phyloP scores from a whole-genome alignment of 2,329 filamentous ascomycete species.

The Aspergillus flavus region DNA sequence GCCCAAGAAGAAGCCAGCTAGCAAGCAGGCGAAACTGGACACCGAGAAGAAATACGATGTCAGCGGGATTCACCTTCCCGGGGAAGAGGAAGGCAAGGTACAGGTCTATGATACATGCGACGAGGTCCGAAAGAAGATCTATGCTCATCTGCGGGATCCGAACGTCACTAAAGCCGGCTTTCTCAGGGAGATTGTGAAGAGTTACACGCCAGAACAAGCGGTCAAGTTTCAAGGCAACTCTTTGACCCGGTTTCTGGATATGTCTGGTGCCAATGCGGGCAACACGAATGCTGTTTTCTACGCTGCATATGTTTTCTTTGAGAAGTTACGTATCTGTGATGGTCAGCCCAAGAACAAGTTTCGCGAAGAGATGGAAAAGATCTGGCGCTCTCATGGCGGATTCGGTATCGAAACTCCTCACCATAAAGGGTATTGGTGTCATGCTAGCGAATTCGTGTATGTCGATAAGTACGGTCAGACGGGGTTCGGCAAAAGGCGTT shows the following conservation, averaged over 20 bases:
- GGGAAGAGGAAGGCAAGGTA: conserved; percentile 52
- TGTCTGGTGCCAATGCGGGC: conserved; percentile 53
- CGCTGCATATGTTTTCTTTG: conserved; percentile 60
- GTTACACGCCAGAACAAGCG: conserved; percentile 41
- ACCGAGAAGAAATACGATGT: conserved; percentile 41
- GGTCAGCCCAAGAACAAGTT: conserved; percentile 56
- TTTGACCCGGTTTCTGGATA: conserved; percentile 54
- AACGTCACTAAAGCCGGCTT: conserved; percentile 57
- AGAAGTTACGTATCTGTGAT: conserved; percentile 58
- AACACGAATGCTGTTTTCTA: conserved; percentile 57
- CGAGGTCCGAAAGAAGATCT: conserved; percentile 61
- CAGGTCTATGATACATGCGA: conserved; percentile 61
- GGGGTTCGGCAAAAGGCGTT: background rate
- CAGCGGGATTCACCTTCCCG: conserved; percentile 46
- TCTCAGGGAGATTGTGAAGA: conserved; percentile 50
- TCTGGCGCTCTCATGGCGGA: conserved; percentile 25
- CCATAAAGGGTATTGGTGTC: background rate
- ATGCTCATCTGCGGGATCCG: conserved; percentile 50
- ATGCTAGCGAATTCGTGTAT: background rate
- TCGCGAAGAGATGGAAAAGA: conserved; percentile 55
- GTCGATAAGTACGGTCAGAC: background rate
- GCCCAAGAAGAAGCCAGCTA: conserved; percentile 20
- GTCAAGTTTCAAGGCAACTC: conserved; percentile 37
- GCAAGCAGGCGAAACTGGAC: conserved; percentile 34
- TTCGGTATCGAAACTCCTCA: background rate